Evolutionary conservation across 2,329 filamentous ascomycete genomes (phyloP), one percentile per base, ranked within the genome.

Genomic region (Aureobasidium uvarum): DNA sequence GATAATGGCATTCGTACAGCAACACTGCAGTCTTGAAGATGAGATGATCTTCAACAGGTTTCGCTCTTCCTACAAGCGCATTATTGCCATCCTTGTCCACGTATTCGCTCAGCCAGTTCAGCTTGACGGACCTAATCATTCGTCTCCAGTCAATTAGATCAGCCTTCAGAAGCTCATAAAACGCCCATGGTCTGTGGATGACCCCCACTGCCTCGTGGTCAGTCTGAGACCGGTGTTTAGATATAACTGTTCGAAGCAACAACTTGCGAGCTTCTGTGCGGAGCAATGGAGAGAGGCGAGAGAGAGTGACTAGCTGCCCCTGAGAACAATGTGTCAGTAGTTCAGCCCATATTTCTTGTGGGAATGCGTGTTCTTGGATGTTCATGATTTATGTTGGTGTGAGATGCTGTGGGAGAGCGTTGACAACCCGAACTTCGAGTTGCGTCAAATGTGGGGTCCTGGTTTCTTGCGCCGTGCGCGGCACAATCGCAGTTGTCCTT

Each of bases 311-410:
- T 23, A 60, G 5, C 5, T 6, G 25, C 13, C 33, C 16, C 5
- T 60, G 41, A 7, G 56, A 8, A 3, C 41, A 60, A 13, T 36
- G 18, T 5, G 3, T 5, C 28, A 60, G 10, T 7, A 60, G 31
- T 18, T 48, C 41, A 2, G 20, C 56, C 56, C 56, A 60, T 2
- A 48, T 60, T 13, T 60, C 56, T 38, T 33, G 41, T 25, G 56
- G 56, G 8, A 60, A 60, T 2, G 43, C 48, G 20, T 45, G 18
- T 18, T 6, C 52, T 41, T 41, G 36, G 28, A 28, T 28, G 36
- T 58, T 10, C 6, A 5, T 50, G 10, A 13, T 54, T 28, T 16
- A 36, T 11, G 10, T 11, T 36, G 33, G 10, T 36, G 33, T 31
- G 28, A 31, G 28, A 31, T 31, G 28, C 3, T 31, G 1, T 31